Conservation (phyloP, 306 rosid genomes). For the Quercus bicolor region DNA sequence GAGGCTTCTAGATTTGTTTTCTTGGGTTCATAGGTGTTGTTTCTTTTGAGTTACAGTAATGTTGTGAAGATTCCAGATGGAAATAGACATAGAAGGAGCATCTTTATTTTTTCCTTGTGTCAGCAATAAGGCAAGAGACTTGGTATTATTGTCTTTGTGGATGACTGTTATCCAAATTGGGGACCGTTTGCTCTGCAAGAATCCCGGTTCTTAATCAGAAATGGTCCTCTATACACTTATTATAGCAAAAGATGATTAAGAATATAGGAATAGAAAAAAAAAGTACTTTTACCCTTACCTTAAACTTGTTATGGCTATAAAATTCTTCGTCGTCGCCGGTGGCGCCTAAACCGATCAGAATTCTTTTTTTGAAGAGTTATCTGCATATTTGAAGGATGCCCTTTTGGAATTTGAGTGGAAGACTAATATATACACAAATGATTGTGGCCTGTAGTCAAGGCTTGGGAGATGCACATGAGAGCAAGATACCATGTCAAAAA, state of each 20-base stretch:
- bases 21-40: neutral
- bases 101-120: neutral
- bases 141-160: slow-evolving; percentile 23
- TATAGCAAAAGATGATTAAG: slow-evolving; percentile 6
- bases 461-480: neutral
- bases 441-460: slow-evolving; percentile 25
- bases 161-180: slow-evolving; percentile 38
- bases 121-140: slow-evolving; percentile 32
- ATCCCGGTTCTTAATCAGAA: slow-evolving; percentile 38
- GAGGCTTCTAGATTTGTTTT: neutral
- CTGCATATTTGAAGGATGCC: slow-evolving; percentile 8
- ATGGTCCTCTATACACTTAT: slow-evolving; percentile 32
- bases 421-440: slow-evolving; percentile 24
- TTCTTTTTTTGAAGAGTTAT: neutral
- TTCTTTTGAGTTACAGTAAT: slow-evolving; percentile 17
- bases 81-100: slow-evolving; percentile 41
- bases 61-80: slow-evolving; percentile 40
- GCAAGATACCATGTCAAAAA: slow-evolving; percentile 3
- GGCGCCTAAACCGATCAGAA: neutral
- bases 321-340: neutral
- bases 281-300: neutral
- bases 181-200: slow-evolving; percentile 38
- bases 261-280: neutral
- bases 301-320: neutral
- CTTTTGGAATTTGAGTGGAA: neutral